Conservation (phyloP, 331 rosid species). For the Quercus phellos region DNA sequence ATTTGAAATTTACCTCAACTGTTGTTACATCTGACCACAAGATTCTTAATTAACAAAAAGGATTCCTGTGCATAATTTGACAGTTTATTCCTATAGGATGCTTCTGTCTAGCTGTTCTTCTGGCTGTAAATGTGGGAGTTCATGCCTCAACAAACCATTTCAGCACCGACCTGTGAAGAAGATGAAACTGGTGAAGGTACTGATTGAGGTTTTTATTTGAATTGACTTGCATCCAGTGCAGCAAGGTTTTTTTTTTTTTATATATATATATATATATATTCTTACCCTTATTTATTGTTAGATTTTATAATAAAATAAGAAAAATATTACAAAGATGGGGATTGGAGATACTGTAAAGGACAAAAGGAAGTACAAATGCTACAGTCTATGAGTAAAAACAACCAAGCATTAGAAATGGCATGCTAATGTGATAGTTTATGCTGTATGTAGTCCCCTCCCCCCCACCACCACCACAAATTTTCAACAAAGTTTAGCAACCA, state of each 20-base stretch:
- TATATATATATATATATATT: too few relatives aligned
- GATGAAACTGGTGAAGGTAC: slow-evolving; percentile 86
- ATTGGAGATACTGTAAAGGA: neutral
- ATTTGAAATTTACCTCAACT: neutral
- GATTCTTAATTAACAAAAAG: neutral
- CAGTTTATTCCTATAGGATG: slow-evolving; percentile 49
- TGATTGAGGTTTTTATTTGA: neutral
- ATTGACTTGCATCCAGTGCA: neutral
- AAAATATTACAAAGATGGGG: neutral
- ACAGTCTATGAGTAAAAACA: neutral
- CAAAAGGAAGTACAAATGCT: neutral
- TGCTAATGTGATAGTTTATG: neutral
- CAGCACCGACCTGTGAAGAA: slow-evolving; percentile 72
- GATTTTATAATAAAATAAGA: neutral
- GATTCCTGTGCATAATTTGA: slow-evolving; percentile 12
- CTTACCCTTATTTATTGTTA: too few relatives aligned
- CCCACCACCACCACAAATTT: too few relatives aligned
- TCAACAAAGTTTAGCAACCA: neutral
- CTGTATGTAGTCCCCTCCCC: neutral
- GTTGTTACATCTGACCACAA: neutral
- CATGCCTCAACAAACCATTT: slow-evolving; percentile 85
- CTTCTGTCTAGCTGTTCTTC: slow-evolving; percentile 91
- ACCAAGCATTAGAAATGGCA: neutral
- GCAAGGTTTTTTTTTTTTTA: neutral
- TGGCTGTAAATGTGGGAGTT: slow-evolving; percentile 77